Conservation (phyloP, 1,139 yeast species). For the Candida pseudoviswanathii region DNA sequence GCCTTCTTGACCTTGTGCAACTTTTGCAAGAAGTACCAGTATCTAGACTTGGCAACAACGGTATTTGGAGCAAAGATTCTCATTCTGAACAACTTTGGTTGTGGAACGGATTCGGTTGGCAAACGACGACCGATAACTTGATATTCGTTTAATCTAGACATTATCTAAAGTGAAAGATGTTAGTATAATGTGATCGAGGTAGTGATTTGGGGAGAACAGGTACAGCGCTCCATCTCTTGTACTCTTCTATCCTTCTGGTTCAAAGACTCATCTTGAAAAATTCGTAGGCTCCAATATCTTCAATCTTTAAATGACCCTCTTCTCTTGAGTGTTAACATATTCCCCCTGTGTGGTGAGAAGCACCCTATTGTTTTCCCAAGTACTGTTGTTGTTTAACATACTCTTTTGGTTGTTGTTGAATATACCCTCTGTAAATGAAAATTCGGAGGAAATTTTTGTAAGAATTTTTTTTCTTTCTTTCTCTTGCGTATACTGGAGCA, state of each 20-base stretch:
- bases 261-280: neutral
- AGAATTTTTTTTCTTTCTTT: constrained; percentile 4
- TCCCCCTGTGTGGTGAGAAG: neutral
- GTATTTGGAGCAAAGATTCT: constrained; percentile 99
- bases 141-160: constrained; percentile 98
- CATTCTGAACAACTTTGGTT: constrained; percentile 99
- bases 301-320: neutral
- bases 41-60: constrained; percentile 99
- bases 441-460: constrained; percentile 2
- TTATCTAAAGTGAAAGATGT: constrained; percentile 19
- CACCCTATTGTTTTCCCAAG: neutral
- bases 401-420: constrained; percentile 11
- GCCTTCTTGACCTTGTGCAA: constrained; percentile 99
- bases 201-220: too few species aligned
- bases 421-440: constrained; percentile 7
- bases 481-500: constrained; percentile 1
- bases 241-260: neutral
- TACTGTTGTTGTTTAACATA: constrained; percentile 8
- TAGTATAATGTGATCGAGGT: constrained; percentile 8
- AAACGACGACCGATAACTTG: constrained; percentile 99
- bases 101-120: constrained; percentile 98
- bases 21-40: constrained; percentile 99
- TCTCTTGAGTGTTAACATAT: too few species aligned
- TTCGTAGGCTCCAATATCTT: neutral
- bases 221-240: neutral